Evolutionary conservation across 148 eudicot genomes (phyloP).

Genomic region (Pouteria glomerata): DNA sequence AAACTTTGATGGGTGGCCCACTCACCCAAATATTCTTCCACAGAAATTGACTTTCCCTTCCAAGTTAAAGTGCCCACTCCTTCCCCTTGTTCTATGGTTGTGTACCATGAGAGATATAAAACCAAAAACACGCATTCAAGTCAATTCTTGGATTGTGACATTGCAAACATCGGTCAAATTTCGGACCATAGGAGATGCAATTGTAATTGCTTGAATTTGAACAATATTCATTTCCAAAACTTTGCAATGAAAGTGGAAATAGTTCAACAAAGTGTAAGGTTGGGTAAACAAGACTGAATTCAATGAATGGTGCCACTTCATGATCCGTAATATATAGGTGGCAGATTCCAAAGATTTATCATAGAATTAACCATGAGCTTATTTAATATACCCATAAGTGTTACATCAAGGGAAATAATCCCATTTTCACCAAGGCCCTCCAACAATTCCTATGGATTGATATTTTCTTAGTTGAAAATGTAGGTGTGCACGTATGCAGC

Average conservation of each 20-base stretch:
- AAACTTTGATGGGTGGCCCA: too few species aligned
- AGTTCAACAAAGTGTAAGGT: not conserved
- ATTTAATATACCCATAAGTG: not conserved
- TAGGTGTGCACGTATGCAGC: not conserved
- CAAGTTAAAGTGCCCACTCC: too few species aligned
- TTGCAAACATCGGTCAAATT: not conserved
- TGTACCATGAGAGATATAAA: not conserved
- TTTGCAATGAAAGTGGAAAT: not conserved
- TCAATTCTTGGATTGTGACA: not conserved
- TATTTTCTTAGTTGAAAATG: not conserved
- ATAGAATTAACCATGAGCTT: not conserved
- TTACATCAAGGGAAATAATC: not conserved
- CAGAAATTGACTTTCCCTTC: too few species aligned
- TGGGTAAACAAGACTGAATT: too few species aligned
- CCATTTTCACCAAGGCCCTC: not conserved
- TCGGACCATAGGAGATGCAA: too few species aligned
- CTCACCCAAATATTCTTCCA: too few species aligned
- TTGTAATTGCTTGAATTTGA: constrained; percentile 1
- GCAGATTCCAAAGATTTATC: not conserved
- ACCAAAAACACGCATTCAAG: not conserved
- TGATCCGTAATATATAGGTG: not conserved
- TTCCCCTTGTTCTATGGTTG: too few species aligned
- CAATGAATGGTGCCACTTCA: too few species aligned
- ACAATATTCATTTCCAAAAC: not conserved
- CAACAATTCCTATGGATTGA: not conserved